Evolutionary conservation across 257 asterid species (phyloP).

Genomic region (Capsicum chinense): DNA sequence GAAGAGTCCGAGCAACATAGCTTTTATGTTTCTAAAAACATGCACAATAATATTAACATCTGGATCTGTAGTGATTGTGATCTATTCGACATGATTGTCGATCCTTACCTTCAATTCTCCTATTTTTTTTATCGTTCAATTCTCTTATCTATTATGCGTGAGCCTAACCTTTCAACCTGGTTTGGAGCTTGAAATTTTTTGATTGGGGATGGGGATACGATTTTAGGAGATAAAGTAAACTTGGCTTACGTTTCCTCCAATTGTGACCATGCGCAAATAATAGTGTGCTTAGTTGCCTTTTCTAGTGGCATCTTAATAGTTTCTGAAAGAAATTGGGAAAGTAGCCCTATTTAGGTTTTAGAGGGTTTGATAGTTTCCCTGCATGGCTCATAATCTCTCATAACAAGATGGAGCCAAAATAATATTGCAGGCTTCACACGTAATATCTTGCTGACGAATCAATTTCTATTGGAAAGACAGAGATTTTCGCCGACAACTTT

Average conservation of each 20-base stretch:
- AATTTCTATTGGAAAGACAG: not conserved
- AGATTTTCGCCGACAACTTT: not conserved
- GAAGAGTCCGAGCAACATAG: no score
- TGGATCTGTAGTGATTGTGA: no score
- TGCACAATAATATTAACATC: no score
- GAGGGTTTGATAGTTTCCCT: constrained; percentile 8
- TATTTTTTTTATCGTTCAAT: not conserved
- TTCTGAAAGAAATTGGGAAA: not conserved
- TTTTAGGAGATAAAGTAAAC: not conserved
- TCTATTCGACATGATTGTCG: no score
- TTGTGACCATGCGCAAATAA: not conserved
- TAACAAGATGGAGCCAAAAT: not conserved
- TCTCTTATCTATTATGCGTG: not conserved
- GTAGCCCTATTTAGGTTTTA: not conserved
- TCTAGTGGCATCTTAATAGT: constrained; percentile 19
- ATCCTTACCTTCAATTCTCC: no score
- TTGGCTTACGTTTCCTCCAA: not conserved
- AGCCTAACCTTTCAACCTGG: constrained; percentile 19
- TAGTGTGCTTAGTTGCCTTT: not conserved
- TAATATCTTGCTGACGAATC: not conserved
- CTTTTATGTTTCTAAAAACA: no score
- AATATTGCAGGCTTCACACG: constrained; percentile 1
- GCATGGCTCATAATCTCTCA: constrained; percentile 15
- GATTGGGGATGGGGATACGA: not conserved
- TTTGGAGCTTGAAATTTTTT: not conserved